phyloP scores from a whole-genome alignment of 257 asterid species.

The Fraxinus anomala region DNA sequence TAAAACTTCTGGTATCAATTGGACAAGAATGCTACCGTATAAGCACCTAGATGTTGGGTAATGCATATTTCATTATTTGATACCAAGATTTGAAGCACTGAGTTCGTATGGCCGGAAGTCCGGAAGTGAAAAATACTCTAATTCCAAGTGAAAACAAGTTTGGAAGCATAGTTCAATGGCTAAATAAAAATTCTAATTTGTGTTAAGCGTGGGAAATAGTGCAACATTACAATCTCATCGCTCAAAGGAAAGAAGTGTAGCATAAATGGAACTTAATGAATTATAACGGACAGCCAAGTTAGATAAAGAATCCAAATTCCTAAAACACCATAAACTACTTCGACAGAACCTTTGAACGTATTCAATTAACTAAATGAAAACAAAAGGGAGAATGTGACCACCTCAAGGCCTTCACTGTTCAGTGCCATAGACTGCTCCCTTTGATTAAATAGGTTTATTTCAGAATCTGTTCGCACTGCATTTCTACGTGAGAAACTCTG shows the following conservation, averaged over 20 bases:
- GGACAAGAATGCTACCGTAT: not conserved
- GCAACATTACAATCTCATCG: not conserved
- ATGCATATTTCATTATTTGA: not conserved
- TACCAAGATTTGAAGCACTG: not conserved
- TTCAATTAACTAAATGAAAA: constrained; percentile 1
- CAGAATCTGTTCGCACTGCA: constrained; percentile 60
- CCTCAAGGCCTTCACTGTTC: constrained; percentile 99
- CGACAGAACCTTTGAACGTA: not conserved
- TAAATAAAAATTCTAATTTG: not conserved
- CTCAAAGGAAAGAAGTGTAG: not conserved
- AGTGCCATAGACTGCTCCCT: constrained; percentile 84
- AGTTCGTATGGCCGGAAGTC: not conserved
- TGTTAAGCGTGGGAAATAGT: not conserved
- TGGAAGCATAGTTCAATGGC: not conserved
- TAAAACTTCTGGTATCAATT: not conserved
- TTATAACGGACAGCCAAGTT: not conserved
- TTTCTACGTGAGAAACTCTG: constrained; percentile 65
- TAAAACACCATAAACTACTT: not conserved
- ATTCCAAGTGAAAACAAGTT: not conserved
- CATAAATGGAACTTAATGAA: not conserved
- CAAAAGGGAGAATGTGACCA: constrained; percentile 26
- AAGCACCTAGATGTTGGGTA: not conserved
- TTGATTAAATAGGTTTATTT: constrained; percentile 55
- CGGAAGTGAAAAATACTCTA: not conserved
- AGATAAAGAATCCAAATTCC: not conserved